Conservation (phyloP, 2,329 filamentous ascomycete genomes). For the Colletotrichum noveboracense region DNA sequence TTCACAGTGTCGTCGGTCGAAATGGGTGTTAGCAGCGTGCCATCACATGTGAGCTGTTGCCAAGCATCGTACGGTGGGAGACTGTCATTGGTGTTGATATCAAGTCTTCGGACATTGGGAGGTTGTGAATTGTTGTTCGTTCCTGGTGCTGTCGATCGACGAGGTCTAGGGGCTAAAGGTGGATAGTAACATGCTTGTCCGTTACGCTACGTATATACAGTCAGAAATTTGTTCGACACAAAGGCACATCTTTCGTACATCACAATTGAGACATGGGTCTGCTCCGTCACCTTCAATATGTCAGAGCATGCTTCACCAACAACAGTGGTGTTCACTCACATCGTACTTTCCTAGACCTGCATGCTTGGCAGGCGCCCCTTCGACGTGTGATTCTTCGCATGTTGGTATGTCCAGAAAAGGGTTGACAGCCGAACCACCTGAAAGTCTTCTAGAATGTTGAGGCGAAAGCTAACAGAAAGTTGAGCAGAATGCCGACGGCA, state of each 20-base stretch:
- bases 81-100: neutral
- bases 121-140: neutral
- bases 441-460: neutral
- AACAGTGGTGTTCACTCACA: neutral
- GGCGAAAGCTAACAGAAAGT: neutral
- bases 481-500: neutral
- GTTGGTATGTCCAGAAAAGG: neutral
- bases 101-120: neutral
- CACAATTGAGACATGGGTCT: slow-evolving; percentile 12
- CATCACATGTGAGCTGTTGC: neutral
- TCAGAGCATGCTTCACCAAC: neutral
- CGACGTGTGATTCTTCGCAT: slow-evolving; percentile 17
- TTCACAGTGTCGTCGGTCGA: neutral
- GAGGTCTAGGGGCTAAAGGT: neutral
- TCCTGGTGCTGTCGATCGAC: neutral
- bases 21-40: neutral
- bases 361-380: slow-evolving; percentile 14
- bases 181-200: slow-evolving; percentile 14
- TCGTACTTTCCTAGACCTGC: slow-evolving; percentile 14
- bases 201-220: neutral
- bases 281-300: slow-evolving; percentile 3
- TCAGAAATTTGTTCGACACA: neutral
- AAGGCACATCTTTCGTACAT: neutral
- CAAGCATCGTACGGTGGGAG: neutral
- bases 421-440: neutral